Conservation (phyloP, 1,284 basidiomycete species). For the Pterula multifida region DNA sequence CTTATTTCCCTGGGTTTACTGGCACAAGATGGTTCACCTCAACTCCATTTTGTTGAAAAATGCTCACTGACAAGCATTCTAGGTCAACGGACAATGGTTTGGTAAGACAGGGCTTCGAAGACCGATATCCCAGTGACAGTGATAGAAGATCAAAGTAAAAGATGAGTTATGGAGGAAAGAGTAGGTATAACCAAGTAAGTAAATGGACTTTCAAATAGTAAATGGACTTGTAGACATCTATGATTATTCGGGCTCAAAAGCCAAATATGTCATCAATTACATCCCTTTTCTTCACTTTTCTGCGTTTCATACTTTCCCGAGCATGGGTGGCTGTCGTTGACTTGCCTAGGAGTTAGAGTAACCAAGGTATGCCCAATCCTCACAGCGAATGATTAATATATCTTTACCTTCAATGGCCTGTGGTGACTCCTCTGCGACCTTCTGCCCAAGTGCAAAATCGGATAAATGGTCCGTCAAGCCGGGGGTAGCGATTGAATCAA, state of each 20-base stretch:
- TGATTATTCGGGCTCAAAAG: slow-evolving; percentile 19
- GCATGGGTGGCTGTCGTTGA: too few relatives aligned
- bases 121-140: background rate
- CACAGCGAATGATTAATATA: too few relatives aligned
- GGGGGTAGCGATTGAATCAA: too few relatives aligned
- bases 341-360: too few relatives aligned
- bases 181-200: too few relatives aligned
- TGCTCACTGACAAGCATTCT: background rate
- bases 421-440: too few relatives aligned
- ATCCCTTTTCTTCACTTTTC: slow-evolving; percentile 29
- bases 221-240: slow-evolving; percentile 1
- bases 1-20: background rate
- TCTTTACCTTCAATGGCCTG: too few relatives aligned
- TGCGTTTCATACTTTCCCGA: slow-evolving; percentile 26
- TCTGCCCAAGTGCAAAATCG: too few relatives aligned
- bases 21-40: background rate
- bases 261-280: slow-evolving; percentile 65
- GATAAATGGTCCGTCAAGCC: too few relatives aligned
- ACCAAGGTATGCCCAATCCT: too few relatives aligned
- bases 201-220: too few relatives aligned
- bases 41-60: background rate
- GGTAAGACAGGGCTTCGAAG: background rate
- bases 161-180: too few relatives aligned
- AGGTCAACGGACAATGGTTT: background rate
- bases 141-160: background rate